phyloP scores from a whole-genome alignment of 2,329 filamentous ascomycete genomes.

The Phyllosticta citriasiana region DNA sequence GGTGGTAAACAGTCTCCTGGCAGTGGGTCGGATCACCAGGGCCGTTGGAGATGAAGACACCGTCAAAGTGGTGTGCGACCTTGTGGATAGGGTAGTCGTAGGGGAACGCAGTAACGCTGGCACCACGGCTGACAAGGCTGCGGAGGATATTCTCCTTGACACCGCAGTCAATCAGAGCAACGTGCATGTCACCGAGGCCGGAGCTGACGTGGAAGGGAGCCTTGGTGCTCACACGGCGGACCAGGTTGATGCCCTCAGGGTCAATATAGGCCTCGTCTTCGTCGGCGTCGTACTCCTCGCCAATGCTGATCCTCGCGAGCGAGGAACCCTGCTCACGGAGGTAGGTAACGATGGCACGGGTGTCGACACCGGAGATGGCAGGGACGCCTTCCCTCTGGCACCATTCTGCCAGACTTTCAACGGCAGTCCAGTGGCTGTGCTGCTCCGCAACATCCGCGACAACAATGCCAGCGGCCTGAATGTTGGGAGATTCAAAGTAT shows the following conservation, averaged over 20 bases:
- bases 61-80: conserved; percentile 94
- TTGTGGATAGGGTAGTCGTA: conserved; percentile 98
- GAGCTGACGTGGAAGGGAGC: conserved; percentile 92
- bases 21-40: conserved; percentile 97
- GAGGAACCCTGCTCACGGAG: conserved; percentile 95
- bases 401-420: conserved; percentile 88
- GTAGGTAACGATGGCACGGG: conserved; percentile 89
- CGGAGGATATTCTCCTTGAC: conserved; percentile 99
- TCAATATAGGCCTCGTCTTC: conserved; percentile 95
- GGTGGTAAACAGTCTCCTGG: conserved; percentile 86
- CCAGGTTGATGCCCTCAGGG: conserved; percentile 91
- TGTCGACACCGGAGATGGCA: conserved; percentile 93
- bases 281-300: conserved; percentile 96
- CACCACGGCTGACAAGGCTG: conserved; percentile 82
- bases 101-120: conserved; percentile 88
- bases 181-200: conserved; percentile 71
- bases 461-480: conserved; percentile 91
- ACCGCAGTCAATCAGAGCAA: conserved; percentile 93
- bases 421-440: conserved; percentile 98
- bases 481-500: conserved; percentile 97
- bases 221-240: conserved; percentile 95
- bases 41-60: conserved; percentile 98
- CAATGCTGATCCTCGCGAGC: conserved; percentile 84
- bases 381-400: conserved; percentile 93
- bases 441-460: conserved; percentile 87